Percentiles rank a stretch among this genome's conserved stretches.
These are phyloP conservation scores for Colletotrichum echinochloae DNA, from an alignment of 2,329 filamentous ascomycete species.

Conservation along the genomic window DNA sequence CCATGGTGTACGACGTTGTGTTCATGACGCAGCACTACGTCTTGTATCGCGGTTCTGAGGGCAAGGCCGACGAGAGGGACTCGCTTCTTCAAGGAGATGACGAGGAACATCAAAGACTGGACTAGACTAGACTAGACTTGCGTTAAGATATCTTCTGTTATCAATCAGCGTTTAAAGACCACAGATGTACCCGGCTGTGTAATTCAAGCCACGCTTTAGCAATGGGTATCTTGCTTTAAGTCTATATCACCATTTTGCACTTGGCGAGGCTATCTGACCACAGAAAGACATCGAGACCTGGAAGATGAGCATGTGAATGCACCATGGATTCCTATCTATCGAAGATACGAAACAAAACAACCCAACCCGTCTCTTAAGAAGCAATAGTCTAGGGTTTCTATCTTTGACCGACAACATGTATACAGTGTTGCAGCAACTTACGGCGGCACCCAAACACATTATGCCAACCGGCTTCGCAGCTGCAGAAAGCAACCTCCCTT, in stretches of 20 bases:
- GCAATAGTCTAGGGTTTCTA: background rate
- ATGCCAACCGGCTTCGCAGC: background rate
- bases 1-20: conserved; percentile 85
- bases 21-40: conserved; percentile 93
- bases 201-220: background rate
- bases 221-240: too few relatives aligned
- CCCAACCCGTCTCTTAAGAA: background rate
- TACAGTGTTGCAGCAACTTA: background rate
- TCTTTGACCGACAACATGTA: background rate
- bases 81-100: conserved; percentile 37
- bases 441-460: background rate
- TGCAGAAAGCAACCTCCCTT: background rate
- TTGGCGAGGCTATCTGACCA: background rate
- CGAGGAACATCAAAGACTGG: conserved; percentile 41
- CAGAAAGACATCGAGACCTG: background rate
- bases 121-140: conserved; percentile 33
- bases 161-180: background rate
- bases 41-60: conserved; percentile 65
- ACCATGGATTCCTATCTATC: conserved; percentile 6
- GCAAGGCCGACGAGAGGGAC: conserved; percentile 41
- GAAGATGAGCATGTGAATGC: background rate
- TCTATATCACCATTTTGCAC: background rate
- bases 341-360: conserved; percentile 1
- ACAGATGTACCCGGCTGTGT: background rate
- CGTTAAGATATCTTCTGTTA: background rate